Evolutionary conservation across 2,329 filamentous ascomycete genomes (phyloP).

Genomic region (Davidsoniella neocaledoniae): DNA sequence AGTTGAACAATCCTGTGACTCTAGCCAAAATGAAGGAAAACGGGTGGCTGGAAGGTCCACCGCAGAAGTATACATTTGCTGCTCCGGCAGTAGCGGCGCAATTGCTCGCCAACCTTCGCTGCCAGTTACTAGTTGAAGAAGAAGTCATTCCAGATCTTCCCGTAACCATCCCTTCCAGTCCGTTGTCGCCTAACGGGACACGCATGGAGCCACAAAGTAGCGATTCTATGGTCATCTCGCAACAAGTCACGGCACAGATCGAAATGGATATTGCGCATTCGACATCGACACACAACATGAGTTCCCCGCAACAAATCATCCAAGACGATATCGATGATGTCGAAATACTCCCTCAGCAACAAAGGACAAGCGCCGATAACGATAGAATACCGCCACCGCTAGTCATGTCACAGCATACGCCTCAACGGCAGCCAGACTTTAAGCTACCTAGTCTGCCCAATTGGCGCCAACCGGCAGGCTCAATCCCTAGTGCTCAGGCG

Average conservation of each 20-base stretch:
- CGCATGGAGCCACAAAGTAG: background rate
- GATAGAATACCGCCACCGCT: too few species aligned
- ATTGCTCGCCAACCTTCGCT: conserved; percentile 39
- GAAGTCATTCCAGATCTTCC: conserved; percentile 11
- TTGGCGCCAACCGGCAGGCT: conserved; percentile 1
- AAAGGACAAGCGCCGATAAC: too few species aligned
- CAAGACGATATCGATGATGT: too few species aligned
- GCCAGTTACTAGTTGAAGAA: conserved; percentile 15
- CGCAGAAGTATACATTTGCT: conserved; percentile 36
- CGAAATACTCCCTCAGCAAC: too few species aligned
- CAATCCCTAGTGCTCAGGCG: background rate
- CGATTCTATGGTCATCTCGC: conserved; percentile 25
- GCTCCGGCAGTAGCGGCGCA: conserved; percentile 40
- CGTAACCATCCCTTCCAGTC: background rate
- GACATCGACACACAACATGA: conserved; percentile 17
- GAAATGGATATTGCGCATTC: conserved; percentile 28
- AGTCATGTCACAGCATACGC: background rate
- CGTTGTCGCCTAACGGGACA: too few species aligned
- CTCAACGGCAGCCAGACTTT: background rate
- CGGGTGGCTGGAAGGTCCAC: conserved; percentile 34
- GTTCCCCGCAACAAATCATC: too few species aligned
- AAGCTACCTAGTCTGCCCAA: background rate
- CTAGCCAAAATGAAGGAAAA: conserved; percentile 34
- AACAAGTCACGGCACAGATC: conserved; percentile 35
- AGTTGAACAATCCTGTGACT: conserved; percentile 42